Evolutionary conservation across 2,329 filamentous ascomycete species (phyloP).

Genomic region (Ophiostoma quercus): DNA sequence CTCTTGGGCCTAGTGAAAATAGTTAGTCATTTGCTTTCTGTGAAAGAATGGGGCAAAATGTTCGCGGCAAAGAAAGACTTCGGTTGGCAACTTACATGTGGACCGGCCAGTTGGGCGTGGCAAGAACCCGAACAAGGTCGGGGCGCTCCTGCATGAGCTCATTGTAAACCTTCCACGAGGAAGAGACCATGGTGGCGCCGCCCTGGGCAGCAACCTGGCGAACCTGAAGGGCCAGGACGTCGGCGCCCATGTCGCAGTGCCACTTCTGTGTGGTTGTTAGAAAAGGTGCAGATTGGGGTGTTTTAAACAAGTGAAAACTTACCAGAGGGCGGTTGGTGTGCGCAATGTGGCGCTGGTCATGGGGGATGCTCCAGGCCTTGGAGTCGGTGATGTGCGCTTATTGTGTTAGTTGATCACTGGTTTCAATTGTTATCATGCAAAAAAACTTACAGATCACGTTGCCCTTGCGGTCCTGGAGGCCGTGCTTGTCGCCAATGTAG

Average conservation of each 20-base stretch:
- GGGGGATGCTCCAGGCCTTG: conserved; percentile 42
- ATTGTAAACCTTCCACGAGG: conserved; percentile 42
- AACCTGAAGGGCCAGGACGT: conserved; percentile 46
- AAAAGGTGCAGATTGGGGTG: neutral
- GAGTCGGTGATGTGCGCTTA: conserved; percentile 47
- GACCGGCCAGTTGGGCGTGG: conserved; percentile 43
- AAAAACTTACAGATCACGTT: conserved; percentile 42
- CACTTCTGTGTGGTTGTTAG: conserved; percentile 37
- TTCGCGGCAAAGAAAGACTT: neutral
- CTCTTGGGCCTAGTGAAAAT: conserved; percentile 28
- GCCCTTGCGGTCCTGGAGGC: conserved; percentile 46
- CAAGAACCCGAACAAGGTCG: conserved; percentile 37
- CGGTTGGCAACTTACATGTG: conserved; percentile 40
- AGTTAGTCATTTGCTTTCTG: neutral
- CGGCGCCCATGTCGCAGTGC: conserved; percentile 50
- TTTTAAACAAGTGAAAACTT: conserved; percentile 25
- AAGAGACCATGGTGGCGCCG: conserved; percentile 43
- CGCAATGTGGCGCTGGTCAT: conserved; percentile 45
- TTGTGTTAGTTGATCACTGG: neutral
- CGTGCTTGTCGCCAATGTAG: conserved; percentile 51
- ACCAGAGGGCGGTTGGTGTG: conserved; percentile 46
- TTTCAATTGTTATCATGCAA: neutral
- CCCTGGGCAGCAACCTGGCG: conserved; percentile 42
- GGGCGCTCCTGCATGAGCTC: conserved; percentile 38
- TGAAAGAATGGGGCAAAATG: neutral